Base-by-base conservation (phyloP, 2,329 filamentous ascomycete genomes). In the Monosporascus ibericus region DNA sequence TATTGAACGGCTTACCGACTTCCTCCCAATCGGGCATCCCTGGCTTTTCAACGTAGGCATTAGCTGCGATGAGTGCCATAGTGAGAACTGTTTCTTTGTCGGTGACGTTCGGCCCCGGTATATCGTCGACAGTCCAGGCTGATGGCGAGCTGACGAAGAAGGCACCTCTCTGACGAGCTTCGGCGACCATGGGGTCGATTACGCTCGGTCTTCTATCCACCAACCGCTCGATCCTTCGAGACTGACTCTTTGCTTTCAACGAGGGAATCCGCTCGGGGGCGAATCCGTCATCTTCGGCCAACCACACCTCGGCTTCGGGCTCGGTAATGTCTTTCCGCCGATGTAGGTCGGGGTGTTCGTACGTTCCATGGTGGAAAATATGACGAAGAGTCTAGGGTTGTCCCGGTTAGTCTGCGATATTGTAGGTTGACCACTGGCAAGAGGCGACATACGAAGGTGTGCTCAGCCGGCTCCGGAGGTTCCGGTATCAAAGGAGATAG, bases 311-410 rank as follows among this genome's bases (percentile, higher is more conserved):
- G 17, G 85, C 79, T 44, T 84, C 74, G 9, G 78, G 71, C 20
- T 80, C 72, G 42, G 67, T 56, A 34, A 96, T 75, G 68, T 97
- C 90, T 55, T 87, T 77, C 61, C 83, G 85, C 53, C 86, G 80
- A 69, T 96, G 90, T 17, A 96, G 80, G 5, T 78, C 71, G 3
- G 92, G 92, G 60, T 95, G 82, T 60, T 80, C 75, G 68, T 92
- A 81, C 40, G 90, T 88, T 53, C 92, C 92, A 72, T 96, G 92
- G 68, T 96, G 92, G 72, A 90, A 94, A 64, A 97, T 86, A 71
- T 99, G 92, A 63, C 90, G 86, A 52, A 99, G 81, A 79, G 68
- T 62, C 59, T 60, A 46, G 15, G 17, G 48, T 39, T 17, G n/a
- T n/a, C 15, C 44, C 48, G 2, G 52, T 58, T 53, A 59, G 56